These are phyloP conservation scores for Ogataea angusta DNA, from an alignment of 805 yeast genomes.

Conservation along the genomic window DNA sequence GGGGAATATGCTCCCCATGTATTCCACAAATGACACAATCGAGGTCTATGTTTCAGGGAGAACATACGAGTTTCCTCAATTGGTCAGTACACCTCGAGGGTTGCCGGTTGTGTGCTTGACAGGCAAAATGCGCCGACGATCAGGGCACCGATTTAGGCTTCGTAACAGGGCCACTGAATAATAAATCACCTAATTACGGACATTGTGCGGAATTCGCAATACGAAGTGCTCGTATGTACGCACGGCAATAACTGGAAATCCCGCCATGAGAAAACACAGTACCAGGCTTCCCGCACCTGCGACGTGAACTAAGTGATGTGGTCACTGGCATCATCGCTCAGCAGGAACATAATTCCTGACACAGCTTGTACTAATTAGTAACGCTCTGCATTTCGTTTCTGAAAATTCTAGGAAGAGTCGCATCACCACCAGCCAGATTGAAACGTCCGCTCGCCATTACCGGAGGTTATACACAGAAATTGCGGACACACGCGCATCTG, in stretches of 20 bases:
- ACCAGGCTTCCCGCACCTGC: too few species aligned
- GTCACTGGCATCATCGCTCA: too few species aligned
- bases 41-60: not conserved
- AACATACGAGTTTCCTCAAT: not conserved
- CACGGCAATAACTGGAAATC: too few species aligned
- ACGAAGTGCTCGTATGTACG: too few species aligned
- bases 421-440: conserved; percentile 17
- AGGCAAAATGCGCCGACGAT: not conserved
- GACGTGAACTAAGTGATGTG: too few species aligned
- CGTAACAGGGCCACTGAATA: not conserved
- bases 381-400: too few species aligned
- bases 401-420: too few species aligned
- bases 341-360: not conserved
- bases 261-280: too few species aligned
- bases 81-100: not conserved
- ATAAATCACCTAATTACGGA: too few species aligned
- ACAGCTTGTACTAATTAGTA: not conserved
- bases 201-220: too few species aligned
- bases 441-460: conserved; percentile 14
- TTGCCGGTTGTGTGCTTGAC: not conserved
- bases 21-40: not conserved
- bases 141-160: not conserved
- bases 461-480: conserved; percentile 18
- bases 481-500: conserved; percentile 25
- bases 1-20: not conserved